A percentile compares a stretch with the other conserved stretches of the same genome.
Evolutionary conservation across 768 basidiomycete genomes (phyloP).

Genomic region (Vishniacozyma victoriae): DNA sequence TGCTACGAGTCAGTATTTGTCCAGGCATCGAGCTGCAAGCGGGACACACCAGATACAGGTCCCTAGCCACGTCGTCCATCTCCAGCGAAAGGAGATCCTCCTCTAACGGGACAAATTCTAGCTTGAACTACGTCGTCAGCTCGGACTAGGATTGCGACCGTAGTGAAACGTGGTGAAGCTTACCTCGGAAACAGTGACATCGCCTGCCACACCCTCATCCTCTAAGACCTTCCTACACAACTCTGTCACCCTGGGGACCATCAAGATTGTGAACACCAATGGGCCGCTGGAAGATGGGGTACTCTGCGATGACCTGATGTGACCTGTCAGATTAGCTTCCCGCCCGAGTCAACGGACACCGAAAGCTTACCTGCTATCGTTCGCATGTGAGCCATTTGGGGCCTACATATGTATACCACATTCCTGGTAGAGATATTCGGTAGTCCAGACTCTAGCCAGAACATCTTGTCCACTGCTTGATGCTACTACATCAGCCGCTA

Average conservation of each 20-base stretch:
- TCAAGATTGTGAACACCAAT: conserved; percentile 76
- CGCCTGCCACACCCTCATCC: conserved; percentile 97
- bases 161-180: not conserved
- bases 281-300: conserved; percentile 50
- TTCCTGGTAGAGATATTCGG: conserved; percentile 76
- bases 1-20: conserved; percentile 56
- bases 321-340: conserved; percentile 56
- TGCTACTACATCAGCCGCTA: conserved; percentile 55
- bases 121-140: conserved; percentile 58
- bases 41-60: conserved; percentile 76
- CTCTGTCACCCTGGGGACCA: conserved; percentile 81
- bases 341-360: not conserved
- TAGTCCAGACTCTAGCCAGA: conserved; percentile 91
- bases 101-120: conserved; percentile 89
- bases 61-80: conserved; percentile 73
- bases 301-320: conserved; percentile 74
- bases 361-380: conserved; percentile 74
- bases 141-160: not conserved
- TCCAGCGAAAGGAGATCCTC: conserved; percentile 90
- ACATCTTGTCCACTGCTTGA: conserved; percentile 99
- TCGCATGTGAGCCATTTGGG: conserved; percentile 74
- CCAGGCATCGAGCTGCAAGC: not conserved
- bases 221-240: conserved; percentile 80
- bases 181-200: conserved; percentile 65
- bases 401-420: conserved; percentile 87